Percentiles rank a stretch among this genome's conserved stretches.
Conservation (phyloP, 176 grass and related monocot species). For the Lolium multiflorum region DNA sequence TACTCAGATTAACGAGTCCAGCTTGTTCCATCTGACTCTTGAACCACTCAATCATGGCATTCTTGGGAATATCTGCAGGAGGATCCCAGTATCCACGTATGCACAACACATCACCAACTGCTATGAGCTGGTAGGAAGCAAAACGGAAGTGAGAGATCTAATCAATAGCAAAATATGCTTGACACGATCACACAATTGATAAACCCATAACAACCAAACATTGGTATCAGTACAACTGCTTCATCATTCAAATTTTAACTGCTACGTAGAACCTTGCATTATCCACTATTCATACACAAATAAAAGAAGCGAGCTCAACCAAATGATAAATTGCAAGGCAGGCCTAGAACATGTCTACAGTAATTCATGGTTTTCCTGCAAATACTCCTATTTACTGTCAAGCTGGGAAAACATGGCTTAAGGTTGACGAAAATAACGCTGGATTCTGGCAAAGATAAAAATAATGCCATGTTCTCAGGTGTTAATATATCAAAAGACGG, state of each 20-base stretch:
- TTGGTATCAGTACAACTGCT: neutral
- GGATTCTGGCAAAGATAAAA: neutral
- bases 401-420: neutral
- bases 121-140: constrained; percentile 67
- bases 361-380: neutral
- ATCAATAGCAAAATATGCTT: neutral
- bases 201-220: neutral
- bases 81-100: constrained; percentile 88
- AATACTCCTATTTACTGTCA: neutral
- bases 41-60: constrained; percentile 70
- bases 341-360: constrained; percentile 2
- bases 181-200: neutral
- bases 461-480: neutral
- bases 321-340: constrained; percentile 4
- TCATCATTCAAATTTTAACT: neutral
- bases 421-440: neutral
- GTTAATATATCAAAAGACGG: neutral
- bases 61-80: constrained; percentile 64
- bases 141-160: constrained; percentile 25
- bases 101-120: constrained; percentile 60
- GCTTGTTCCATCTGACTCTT: constrained; percentile 64
- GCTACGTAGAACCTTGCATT: neutral
- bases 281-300: neutral
- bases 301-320: neutral
- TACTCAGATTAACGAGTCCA: constrained; percentile 61